Percentiles rank a stretch among this genome's conserved stretches.
Conservation (phyloP, 345 rosid genomes). For the Eucalyptus paniculata region DNA sequence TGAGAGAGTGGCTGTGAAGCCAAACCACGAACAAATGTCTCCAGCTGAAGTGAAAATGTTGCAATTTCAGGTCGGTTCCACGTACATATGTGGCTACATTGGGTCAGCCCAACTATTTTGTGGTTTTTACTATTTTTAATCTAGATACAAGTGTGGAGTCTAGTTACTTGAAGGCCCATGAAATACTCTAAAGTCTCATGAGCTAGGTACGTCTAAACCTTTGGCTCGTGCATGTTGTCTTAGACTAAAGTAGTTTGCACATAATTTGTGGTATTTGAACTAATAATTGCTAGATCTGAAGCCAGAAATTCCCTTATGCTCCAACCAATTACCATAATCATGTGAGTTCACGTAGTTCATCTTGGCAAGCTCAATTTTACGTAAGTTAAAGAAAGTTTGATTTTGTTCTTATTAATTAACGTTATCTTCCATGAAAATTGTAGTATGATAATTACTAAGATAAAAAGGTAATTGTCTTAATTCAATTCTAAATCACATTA, state of each 20-base stretch:
- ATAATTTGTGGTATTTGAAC: neutral
- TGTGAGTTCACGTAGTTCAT: neutral
- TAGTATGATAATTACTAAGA: neutral
- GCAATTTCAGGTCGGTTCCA: neutral
- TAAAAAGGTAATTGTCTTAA: neutral
- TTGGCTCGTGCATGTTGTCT: neutral
- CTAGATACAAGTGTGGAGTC: neutral
- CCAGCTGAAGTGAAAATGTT: neutral
- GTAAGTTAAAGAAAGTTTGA: neutral
- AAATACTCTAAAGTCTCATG: neutral
- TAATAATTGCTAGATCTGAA: neutral
- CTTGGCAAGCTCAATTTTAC: neutral
- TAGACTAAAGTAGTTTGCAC: neutral
- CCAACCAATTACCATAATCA: neutral
- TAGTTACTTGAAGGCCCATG: neutral
- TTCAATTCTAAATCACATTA: neutral
- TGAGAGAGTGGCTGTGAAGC: neutral
- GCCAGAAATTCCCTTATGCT: neutral
- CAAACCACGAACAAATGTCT: neutral
- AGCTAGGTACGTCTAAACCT: neutral
- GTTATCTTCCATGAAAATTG: neutral
- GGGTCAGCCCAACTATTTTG: neutral
- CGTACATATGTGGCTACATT: neutral
- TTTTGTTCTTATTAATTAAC: neutral
- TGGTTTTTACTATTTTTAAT: neutral